Evolutionary conservation across 2,329 filamentous ascomycete species (phyloP).

Genomic region (Alternaria longipes): DNA sequence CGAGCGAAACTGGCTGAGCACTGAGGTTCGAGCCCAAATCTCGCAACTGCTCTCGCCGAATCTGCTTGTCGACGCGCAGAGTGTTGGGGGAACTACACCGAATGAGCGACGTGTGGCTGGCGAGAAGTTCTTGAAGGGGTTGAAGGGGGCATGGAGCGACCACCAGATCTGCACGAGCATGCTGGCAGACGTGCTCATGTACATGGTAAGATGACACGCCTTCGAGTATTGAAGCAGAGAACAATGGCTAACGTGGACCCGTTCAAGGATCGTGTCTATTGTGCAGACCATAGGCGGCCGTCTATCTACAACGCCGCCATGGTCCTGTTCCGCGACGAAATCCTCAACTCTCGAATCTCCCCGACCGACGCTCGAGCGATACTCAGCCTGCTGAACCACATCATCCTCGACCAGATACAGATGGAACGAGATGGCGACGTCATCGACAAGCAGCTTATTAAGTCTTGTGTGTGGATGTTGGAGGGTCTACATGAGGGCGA

Average conservation of each 20-base stretch:
- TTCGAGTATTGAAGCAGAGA: neutral
- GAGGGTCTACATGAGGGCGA: constrained; percentile 86
- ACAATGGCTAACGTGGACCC: constrained; percentile 29
- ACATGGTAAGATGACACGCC: constrained; percentile 68
- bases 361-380: constrained; percentile 63
- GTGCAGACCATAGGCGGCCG: constrained; percentile 74
- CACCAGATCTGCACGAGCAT: constrained; percentile 95
- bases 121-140: constrained; percentile 79
- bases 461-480: constrained; percentile 87
- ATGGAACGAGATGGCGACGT: constrained; percentile 92
- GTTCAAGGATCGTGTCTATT: constrained; percentile 78
- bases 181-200: constrained; percentile 96
- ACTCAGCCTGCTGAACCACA: constrained; percentile 78
- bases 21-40: constrained; percentile 76
- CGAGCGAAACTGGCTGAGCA: constrained; percentile 81
- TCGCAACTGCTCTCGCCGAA: constrained; percentile 74
- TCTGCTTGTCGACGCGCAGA: constrained; percentile 65
- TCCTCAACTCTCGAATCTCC: constrained; percentile 69
- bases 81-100: constrained; percentile 65
- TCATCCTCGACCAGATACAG: constrained; percentile 88
- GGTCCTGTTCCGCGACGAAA: constrained; percentile 85
- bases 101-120: constrained; percentile 82
- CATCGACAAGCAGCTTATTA: constrained; percentile 83
- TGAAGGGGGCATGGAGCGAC: constrained; percentile 84
- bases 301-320: constrained; percentile 88